Evolutionary conservation across 805 yeast genomes (phyloP).

Genomic region (Starmerella apis): DNA sequence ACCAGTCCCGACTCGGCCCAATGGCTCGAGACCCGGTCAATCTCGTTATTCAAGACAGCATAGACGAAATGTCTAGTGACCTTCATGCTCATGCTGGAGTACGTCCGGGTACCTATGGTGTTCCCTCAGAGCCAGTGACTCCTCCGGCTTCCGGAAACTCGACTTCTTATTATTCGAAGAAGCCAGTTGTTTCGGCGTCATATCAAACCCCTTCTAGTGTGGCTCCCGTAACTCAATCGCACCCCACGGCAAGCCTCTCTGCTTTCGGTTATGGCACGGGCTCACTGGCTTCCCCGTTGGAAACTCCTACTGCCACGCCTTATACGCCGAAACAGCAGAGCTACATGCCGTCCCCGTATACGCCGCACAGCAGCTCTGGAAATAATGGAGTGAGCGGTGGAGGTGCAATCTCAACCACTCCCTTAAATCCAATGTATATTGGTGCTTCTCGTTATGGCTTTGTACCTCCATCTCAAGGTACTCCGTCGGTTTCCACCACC

Average conservation of each 20-base stretch:
- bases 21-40: conserved; percentile 1
- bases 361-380: not conserved
- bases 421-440: not conserved
- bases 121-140: conserved; percentile 16
- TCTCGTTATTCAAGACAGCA: not conserved
- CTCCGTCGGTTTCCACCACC: not conserved
- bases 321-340: conserved; percentile 3
- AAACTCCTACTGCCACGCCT: conserved; percentile 2
- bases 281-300: conserved; percentile 1
- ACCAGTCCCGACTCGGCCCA: conserved; percentile 1
- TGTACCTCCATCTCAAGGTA: not conserved
- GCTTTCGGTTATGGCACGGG: not conserved
- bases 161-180: conserved; percentile 1
- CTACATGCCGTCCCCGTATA: not conserved
- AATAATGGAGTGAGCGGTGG: not conserved
- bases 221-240: not conserved
- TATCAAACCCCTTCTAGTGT: not conserved
- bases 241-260: not conserved
- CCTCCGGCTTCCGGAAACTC: conserved; percentile 15
- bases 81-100: not conserved
- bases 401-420: not conserved
- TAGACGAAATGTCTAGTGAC: not conserved
- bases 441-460: conserved; percentile 3
- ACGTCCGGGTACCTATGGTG: not conserved
- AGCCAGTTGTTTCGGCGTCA: conserved; percentile 2